Evolutionary conservation across 139 green algal genomes (phyloP).

Genomic region (Marvania coccoides): DNA sequence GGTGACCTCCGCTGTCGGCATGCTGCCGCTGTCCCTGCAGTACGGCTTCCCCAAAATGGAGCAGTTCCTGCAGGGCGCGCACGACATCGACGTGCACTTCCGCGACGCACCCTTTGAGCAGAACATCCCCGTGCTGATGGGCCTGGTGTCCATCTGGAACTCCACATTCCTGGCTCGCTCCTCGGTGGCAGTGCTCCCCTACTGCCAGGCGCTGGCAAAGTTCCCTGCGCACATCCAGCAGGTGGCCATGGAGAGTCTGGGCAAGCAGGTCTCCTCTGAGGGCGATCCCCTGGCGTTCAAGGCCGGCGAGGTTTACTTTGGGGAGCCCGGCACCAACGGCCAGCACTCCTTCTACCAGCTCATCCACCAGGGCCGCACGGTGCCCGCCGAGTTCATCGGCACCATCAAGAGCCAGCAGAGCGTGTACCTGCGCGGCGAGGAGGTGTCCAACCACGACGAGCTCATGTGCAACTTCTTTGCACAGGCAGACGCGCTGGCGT

Average conservation of each 20-base stretch:
- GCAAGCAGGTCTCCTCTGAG: slow-evolving; percentile 93
- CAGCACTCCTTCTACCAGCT: slow-evolving; percentile 99
- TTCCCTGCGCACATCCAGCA: slow-evolving; percentile 97
- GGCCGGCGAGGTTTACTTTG: slow-evolving; percentile 93
- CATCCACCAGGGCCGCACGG: slow-evolving; percentile 60
- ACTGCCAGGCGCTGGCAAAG: slow-evolving; percentile 96
- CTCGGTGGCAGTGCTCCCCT: slow-evolving; percentile 91
- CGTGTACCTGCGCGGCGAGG: slow-evolving; percentile 84
- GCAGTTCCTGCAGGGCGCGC: slow-evolving; percentile 78
- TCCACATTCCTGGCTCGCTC: slow-evolving; percentile 89
- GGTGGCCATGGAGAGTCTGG: slow-evolving; percentile 97
- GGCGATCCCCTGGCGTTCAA: slow-evolving; percentile 84
- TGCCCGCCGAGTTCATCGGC: slow-evolving; percentile 99
- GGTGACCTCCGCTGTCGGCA: slow-evolving; percentile 91
- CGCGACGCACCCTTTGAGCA: slow-evolving; percentile 74
- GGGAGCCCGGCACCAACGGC: slow-evolving; percentile 98
- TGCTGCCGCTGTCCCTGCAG: slow-evolving; percentile 93
- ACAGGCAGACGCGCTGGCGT: slow-evolving; percentile 85
- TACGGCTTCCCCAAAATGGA: slow-evolving; percentile 80
- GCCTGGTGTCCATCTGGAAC: slow-evolving; percentile 92
- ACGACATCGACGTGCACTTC: slow-evolving; percentile 93
- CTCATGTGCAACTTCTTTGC: slow-evolving; percentile 99
- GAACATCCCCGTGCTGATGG: slow-evolving; percentile 96
- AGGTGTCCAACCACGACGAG: slow-evolving; percentile 98
- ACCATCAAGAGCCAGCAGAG: slow-evolving; percentile 92